These are phyloP conservation scores for Paraglomus occultum DNA, from an alignment of 192 early-diverging fungal genomes.

Conservation along the genomic window DNA sequence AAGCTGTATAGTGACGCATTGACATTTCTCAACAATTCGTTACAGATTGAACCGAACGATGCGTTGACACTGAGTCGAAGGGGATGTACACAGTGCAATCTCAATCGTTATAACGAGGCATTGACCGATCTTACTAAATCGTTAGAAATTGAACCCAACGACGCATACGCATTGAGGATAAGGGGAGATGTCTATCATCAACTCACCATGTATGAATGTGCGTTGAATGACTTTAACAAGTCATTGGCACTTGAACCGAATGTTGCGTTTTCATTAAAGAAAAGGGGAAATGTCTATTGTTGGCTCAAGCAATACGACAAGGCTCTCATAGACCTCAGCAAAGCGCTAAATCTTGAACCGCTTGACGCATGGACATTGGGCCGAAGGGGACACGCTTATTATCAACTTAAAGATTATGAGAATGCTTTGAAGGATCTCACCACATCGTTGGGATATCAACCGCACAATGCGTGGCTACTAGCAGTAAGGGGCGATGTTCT, in stretches of 20 bases:
- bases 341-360: not conserved
- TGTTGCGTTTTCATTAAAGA: not conserved
- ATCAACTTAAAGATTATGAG: not conserved
- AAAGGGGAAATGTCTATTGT: not conserved
- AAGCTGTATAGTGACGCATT: constrained; percentile 4
- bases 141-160: not conserved
- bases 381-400: not conserved
- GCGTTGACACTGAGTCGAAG: not conserved
- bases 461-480: not conserved
- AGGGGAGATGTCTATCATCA: not conserved
- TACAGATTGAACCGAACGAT: not conserved
- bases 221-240: not conserved
- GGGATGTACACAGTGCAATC: not conserved
- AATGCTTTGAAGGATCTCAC: not conserved
- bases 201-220: not conserved
- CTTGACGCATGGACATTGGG: not conserved
- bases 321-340: not conserved
- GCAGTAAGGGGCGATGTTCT: not conserved
- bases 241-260: not conserved
- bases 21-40: not conserved
- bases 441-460: not conserved
- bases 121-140: constrained; percentile 14
- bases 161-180: not conserved
- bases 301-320: not conserved
- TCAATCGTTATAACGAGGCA: not conserved